Percentiles rank a stretch among this genome's conserved stretches.
phyloP scores from a whole-genome alignment of 768 basidiomycete species.

The Macrocybe gigantea region DNA sequence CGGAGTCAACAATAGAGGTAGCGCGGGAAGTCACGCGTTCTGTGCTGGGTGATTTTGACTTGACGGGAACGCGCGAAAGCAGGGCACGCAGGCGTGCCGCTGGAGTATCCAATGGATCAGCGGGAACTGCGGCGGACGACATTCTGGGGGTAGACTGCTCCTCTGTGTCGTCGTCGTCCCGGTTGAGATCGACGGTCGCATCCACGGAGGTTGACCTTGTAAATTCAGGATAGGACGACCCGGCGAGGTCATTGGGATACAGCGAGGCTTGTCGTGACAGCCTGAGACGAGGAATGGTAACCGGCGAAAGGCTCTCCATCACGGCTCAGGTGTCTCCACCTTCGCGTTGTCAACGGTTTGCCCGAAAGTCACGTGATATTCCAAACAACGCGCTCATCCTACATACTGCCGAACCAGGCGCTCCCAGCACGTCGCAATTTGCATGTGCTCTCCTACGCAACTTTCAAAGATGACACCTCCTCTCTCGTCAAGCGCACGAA shows the following conservation, averaged over 20 bases:
- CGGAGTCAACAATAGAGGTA: slow-evolving; percentile 48
- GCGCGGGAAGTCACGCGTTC: slow-evolving; percentile 3
- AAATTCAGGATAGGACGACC: slow-evolving; percentile 9
- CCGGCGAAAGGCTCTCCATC: neutral
- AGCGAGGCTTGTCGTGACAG: slow-evolving; percentile 20
- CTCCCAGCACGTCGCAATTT: slow-evolving; percentile 59
- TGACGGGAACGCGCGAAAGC: slow-evolving; percentile 43
- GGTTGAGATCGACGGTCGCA: slow-evolving; percentile 18
- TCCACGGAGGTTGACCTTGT: slow-evolving; percentile 19
- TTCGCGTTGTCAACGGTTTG: neutral
- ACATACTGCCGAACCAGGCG: slow-evolving; percentile 37
- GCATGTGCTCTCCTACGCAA: slow-evolving; percentile 78
- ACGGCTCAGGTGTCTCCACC: neutral
- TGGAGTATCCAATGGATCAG: slow-evolving; percentile 34
- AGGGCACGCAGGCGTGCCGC: slow-evolving; percentile 62
- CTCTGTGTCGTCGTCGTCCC: slow-evolving; percentile 27
- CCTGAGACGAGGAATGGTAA: slow-evolving; percentile 27
- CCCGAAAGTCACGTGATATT: neutral
- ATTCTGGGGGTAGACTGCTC: slow-evolving; percentile 33
- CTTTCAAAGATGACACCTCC: slow-evolving; percentile 52
- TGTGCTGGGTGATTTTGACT: slow-evolving; percentile 13
- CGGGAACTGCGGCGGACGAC: slow-evolving; percentile 15
- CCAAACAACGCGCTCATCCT: slow-evolving; percentile 17
- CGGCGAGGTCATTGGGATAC: slow-evolving; percentile 15
- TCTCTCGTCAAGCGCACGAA: slow-evolving; percentile 62